These are phyloP conservation scores for Dianthus caryophyllus DNA, from an alignment of 148 eudicot genomes.

Conservation along the genomic window DNA sequence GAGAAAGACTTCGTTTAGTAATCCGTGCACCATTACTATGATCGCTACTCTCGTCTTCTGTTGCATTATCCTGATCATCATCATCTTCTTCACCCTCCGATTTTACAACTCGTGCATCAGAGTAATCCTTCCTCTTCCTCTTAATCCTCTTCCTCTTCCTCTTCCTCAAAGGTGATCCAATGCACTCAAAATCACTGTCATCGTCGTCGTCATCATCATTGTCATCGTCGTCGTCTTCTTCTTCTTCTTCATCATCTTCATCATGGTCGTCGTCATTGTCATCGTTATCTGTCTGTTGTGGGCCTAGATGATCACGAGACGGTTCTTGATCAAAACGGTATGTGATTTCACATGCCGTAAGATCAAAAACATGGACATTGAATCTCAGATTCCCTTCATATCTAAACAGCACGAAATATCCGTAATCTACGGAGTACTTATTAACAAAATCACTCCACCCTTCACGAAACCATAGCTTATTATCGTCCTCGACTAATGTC, in stretches of 20 bases:
- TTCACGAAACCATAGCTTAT: slow-evolving; percentile 34
- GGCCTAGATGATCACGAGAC: neutral
- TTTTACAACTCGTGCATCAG: slow-evolving; percentile 5
- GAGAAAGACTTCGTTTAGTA: neutral
- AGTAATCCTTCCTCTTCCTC: neutral
- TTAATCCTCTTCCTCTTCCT: too few species aligned
- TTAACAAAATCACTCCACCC: slow-evolving; percentile 43
- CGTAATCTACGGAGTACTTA: slow-evolving; percentile 29
- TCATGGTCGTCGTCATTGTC: neutral
- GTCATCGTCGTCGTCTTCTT: neutral
- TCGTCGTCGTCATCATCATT: neutral
- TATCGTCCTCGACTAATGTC: slow-evolving; percentile 22
- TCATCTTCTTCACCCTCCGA: neutral
- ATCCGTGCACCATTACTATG: neutral
- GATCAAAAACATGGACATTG: slow-evolving; percentile 36
- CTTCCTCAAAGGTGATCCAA: neutral
- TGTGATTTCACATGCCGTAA: slow-evolving; percentile 34
- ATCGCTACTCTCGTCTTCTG: neutral
- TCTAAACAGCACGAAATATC: slow-evolving; percentile 37
- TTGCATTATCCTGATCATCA: neutral
- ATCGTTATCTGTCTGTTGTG: slow-evolving; percentile 1
- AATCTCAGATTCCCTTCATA: slow-evolving; percentile 39
- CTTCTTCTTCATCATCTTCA: slow-evolving; percentile 19
- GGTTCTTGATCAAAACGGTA: slow-evolving; percentile 22
- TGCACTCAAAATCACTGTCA: neutral